Evolutionary conservation across 2,329 filamentous ascomycete genomes (phyloP).

Genomic region (Hypoxylon sp.): DNA sequence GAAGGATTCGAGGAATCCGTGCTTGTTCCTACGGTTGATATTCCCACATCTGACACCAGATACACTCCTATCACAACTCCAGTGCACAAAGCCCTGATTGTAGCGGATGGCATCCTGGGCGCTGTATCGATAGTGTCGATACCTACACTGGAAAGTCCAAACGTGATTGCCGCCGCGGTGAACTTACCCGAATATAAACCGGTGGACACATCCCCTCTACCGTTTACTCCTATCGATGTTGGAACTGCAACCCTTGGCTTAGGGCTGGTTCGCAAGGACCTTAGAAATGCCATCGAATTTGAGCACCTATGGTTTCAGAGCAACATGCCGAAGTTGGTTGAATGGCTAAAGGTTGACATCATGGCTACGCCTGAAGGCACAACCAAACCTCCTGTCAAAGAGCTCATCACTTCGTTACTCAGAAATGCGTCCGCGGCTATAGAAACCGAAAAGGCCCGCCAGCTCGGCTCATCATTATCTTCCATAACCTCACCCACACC

Average conservation of each 20-base stretch:
- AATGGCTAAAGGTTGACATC: constrained; percentile 74
- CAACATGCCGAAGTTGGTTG: constrained; percentile 74
- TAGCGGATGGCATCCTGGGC: constrained; percentile 80
- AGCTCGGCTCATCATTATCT: constrained; percentile 55
- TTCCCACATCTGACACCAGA: constrained; percentile 73
- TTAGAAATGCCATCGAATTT: constrained; percentile 78
- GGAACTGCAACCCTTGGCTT: constrained; percentile 74
- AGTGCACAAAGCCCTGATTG: constrained; percentile 84
- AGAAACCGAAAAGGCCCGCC: constrained; percentile 62
- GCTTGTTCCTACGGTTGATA: constrained; percentile 82
- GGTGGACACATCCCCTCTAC: constrained; percentile 56
- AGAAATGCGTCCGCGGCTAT: constrained; percentile 68
- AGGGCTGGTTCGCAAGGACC: constrained; percentile 75
- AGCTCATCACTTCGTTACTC: constrained; percentile 77
- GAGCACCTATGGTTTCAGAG: constrained; percentile 82
- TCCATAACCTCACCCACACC: constrained; percentile 57
- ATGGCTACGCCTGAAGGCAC: constrained; percentile 57
- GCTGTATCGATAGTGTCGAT: constrained; percentile 68
- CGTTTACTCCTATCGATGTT: constrained; percentile 74
- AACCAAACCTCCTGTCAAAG: constrained; percentile 76
- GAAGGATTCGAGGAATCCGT: constrained; percentile 73
- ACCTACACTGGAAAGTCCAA: constrained; percentile 57
- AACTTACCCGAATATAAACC: constrained; percentile 66
- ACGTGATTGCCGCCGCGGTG: constrained; percentile 69
- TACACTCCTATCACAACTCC: constrained; percentile 81